phyloP scores from a whole-genome alignment of 768 basidiomycete genomes.

The Hygrocybe punicea region DNA sequence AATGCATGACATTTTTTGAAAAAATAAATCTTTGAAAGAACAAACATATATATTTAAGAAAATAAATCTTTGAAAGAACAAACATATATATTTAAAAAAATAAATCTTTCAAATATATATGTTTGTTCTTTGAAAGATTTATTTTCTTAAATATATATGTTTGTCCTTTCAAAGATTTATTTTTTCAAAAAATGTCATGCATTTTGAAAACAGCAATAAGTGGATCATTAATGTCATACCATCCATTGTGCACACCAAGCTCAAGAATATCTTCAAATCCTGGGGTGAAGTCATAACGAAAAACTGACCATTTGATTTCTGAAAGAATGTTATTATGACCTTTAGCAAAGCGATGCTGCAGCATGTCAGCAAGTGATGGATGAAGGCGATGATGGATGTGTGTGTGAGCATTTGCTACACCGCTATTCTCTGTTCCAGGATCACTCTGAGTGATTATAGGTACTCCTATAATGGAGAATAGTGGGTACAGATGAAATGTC shows the following conservation, averaged over 20 bases:
- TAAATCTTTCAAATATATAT: no score
- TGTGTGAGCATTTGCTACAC: conserved; percentile 45
- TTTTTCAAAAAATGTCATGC: no score
- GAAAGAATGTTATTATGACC: conserved; percentile 34
- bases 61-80: no score
- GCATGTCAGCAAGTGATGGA: conserved; percentile 22
- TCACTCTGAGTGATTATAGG: conserved; percentile 47
- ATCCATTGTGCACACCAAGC: conserved; percentile 24
- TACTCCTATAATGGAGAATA: no score
- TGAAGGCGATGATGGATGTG: conserved; percentile 35
- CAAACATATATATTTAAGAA: no score
- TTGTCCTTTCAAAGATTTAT: no score
- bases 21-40: no score
- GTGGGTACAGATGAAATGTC: no score
- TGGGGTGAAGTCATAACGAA: conserved; percentile 28
- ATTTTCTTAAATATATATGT: no score
- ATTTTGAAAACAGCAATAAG: no score
- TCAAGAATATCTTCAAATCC: conserved; percentile 38
- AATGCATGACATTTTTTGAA: not conserved
- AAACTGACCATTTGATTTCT: conserved; percentile 38
- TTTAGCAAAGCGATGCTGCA: conserved; percentile 35
- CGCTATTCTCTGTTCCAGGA: conserved; percentile 41
- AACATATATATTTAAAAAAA: no score
- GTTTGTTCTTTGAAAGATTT: no score
- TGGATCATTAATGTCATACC: conserved; percentile 27